Base-by-base conservation (phyloP, 805 yeast species). In the Wickerhamiella spandovensis region DNA sequence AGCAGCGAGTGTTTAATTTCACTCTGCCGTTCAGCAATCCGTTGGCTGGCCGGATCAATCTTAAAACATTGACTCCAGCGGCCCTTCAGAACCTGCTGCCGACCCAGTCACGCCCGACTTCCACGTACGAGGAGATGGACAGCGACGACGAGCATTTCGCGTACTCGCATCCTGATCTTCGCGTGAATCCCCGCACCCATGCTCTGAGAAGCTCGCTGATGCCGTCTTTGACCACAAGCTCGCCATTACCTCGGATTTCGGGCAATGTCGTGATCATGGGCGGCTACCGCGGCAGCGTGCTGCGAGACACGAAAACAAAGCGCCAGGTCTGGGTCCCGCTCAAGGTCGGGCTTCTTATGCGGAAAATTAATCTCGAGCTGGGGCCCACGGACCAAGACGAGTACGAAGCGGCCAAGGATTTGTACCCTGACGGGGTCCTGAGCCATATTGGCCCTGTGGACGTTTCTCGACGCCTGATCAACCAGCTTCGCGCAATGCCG, bases 371-470 rank as follows among this genome's bases (percentile, higher is more conserved):
- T 68, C 67, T 89, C 21, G 65, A 78, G 12, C 68, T 89, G 20
- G 95, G 95, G 0, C 90, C 94, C 0, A 68, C 63, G 0, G 81
- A 74, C 49, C 78, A 78, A 47, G 95, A 83, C 61, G 95, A 89
- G 64, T 41, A 65, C 2, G 63, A 69, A 42, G 80, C 83, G 0
- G 67, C 71, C 25, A 67, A 75, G 21, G 61, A 61, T 18, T 73
- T 87, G 5, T 74, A 73, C 54, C 82, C 96, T 0, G 89, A 80
- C 60, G 90, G 90, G 2, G 76, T 88, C 66, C 64, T 88, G 53
- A 77, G 82, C 13, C 87, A 85, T 62, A 73, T 88, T 44, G 97
- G 96, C 0, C 96, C 96, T 0, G 78, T 88, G 15, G 97, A 88
- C 62, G 74, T 88, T 18, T 75, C 87, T 48, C 73, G 74, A 53